Conservation (phyloP, 1,139 yeast species). For the Spathaspora jeffriesii region DNA sequence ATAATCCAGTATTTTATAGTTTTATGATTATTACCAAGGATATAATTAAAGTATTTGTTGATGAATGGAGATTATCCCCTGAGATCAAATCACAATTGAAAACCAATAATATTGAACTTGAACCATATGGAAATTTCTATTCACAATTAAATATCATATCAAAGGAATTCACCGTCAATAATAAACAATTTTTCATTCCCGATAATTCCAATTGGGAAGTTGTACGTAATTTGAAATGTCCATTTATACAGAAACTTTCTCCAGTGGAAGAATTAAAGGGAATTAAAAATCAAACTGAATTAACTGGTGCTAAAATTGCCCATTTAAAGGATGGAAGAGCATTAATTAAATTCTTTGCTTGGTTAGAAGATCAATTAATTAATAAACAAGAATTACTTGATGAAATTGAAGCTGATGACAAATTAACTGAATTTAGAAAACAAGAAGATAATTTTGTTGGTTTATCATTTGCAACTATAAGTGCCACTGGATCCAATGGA, state of each 20-base stretch:
- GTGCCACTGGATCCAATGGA: conserved; percentile 92
- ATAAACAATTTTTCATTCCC: conserved; percentile 57
- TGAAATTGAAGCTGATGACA: conserved; percentile 75
- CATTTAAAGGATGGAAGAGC: conserved; percentile 91
- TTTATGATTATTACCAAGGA: conserved; percentile 64
- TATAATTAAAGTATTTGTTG: conserved; percentile 53
- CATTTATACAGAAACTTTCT: conserved; percentile 51
- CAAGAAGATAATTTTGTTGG: conserved; percentile 70
- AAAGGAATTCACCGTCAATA: conserved; percentile 36
- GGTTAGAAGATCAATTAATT: conserved; percentile 74
- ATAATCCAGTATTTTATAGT: conserved; percentile 88
- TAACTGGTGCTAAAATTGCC: conserved; percentile 73
- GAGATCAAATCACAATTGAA: conserved; percentile 33
- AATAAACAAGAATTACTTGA: conserved; percentile 60
- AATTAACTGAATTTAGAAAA: conserved; percentile 64
- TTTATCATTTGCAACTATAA: conserved; percentile 87
- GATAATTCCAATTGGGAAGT: conserved; percentile 82
- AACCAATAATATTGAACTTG: conserved; percentile 43
- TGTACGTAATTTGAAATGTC: conserved; percentile 49
- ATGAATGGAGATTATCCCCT: conserved; percentile 27
- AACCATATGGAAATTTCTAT: conserved; percentile 62
- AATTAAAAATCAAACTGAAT: conserved; percentile 72
- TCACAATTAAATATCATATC: conserved; percentile 45
- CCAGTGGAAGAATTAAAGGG: conserved; percentile 77
- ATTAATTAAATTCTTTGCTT: conserved; percentile 72